Evolutionary conservation across 2,329 filamentous ascomycete genomes (phyloP), one percentile per base, ranked within the genome.

Genomic region (Curvularia lunata): DNA sequence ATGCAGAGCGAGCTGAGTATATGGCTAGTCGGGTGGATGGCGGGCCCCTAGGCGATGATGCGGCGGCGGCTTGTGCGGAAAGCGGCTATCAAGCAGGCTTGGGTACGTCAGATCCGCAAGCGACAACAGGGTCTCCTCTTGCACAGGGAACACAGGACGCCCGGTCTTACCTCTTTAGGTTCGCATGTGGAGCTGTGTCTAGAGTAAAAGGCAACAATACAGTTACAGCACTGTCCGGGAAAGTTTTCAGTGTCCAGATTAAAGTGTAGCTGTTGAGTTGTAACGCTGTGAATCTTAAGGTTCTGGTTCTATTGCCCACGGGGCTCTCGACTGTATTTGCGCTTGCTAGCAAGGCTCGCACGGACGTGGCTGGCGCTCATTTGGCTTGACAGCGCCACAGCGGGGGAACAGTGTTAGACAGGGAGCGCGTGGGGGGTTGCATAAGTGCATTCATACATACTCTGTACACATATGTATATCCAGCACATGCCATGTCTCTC

Each of bases 341-440:
- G 47, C 49, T 49, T 25, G 32, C 23, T 54, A 58, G 55, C 41
- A 32, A 45, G 8, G 3, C 32, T 32, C 8, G 59, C 57, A 56
- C 52, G 49, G 56, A 62, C 61, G 61, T 65, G 56, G 59, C 59
- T 53, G 38, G 16, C 40, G 47, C 37, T 66, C 50, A 61, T 65
- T 61, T 56, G 52, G 9, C 46, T 43, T n/a, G 34, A 23, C 50
- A 34, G 41, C 58, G 30, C 53, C 28, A 45, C 49, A 43, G 32
- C 32, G 32, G 30, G 30, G 30, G 30, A 8, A 30, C 23, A 25
- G 27, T n/a, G n/a, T n/a, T n/a, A n/a, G 9, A 8, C 2, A 32
- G 12, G 30, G 34, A 23, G 51, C 48, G 45, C 38, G 45, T 37
- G 48, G 45, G 25, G 48, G 54, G 25, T 37, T 54, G 46, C 40